Conservation (phyloP, 768 basidiomycete species). For the Russula earlei region DNA sequence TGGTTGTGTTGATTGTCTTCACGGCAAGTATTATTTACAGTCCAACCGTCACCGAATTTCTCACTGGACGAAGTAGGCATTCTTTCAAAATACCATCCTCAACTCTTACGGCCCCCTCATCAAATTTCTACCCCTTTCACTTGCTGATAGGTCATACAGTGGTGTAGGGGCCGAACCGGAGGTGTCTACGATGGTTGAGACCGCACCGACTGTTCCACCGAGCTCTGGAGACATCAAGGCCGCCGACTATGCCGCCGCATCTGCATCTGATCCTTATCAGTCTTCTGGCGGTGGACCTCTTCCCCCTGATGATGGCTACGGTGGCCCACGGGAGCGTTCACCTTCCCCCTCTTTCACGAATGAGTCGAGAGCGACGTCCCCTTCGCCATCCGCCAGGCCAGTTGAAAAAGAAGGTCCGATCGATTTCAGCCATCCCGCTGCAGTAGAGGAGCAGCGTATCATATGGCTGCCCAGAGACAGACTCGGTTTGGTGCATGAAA, state of each 20-base stretch:
- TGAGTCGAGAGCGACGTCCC: conserved; percentile 8
- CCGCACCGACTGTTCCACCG: not conserved
- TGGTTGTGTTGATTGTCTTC: conserved; percentile 75
- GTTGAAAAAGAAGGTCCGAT: conserved; percentile 25
- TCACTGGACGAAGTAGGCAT: conserved; percentile 35
- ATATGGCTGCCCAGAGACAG: conserved; percentile 84
- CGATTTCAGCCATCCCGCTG: conserved; percentile 84
- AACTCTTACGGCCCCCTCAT: conserved; percentile 78
- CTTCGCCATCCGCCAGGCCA: conserved; percentile 20
- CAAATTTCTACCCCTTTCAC: conserved; percentile 65
- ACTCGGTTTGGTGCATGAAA: conserved; percentile 52
- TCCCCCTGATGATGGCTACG: not conserved
- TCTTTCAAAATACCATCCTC: conserved; percentile 64
- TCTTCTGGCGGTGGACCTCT: not conserved
- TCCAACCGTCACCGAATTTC: not conserved
- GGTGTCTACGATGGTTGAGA: not conserved
- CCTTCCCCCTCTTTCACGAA: conserved; percentile 3
- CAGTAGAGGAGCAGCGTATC: conserved; percentile 57
- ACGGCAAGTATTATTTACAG: conserved; percentile 44
- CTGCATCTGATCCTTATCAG: not conserved
- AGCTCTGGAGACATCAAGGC: not conserved
- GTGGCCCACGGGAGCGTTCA: not conserved
- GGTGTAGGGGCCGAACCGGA: not conserved
- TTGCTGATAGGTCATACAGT: conserved; percentile 59
- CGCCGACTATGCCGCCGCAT: not conserved